Percentiles rank a stretch among this genome's conserved stretches.
Evolutionary conservation across 1,139 yeast species (phyloP).

Genomic region (Debaryomycetaceae sp.): DNA sequence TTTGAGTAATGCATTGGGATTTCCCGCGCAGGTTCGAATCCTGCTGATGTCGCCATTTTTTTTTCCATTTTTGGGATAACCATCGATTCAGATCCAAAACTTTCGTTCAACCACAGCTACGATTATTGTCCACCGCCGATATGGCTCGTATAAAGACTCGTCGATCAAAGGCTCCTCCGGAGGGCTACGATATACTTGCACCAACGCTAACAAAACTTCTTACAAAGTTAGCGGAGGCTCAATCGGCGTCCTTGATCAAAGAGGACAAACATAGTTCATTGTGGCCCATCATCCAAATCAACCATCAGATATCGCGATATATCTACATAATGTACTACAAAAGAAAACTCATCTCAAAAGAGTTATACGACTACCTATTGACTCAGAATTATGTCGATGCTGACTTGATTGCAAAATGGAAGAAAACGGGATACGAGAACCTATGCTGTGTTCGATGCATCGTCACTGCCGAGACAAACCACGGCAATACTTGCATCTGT

Average conservation of each 20-base stretch:
- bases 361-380: conserved; percentile 74
- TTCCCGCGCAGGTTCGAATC: conserved; percentile 92
- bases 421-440: conserved; percentile 83
- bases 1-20: conserved; percentile 61
- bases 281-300: conserved; percentile 70
- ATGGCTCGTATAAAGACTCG: conserved; percentile 43
- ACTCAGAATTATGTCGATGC: conserved; percentile 66
- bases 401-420: conserved; percentile 84
- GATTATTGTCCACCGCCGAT: too few species aligned
- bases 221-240: conserved; percentile 56
- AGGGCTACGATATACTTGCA: conserved; percentile 70
- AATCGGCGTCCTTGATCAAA: conserved; percentile 23
- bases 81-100: too few species aligned
- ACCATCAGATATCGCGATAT: conserved; percentile 75
- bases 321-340: conserved; percentile 71
- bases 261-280: conserved; percentile 48
- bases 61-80: conserved; percentile 16
- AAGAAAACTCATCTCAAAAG: conserved; percentile 59
- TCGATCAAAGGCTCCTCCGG: conserved; percentile 56
- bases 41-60: conserved; percentile 70
- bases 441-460: conserved; percentile 83
- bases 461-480: conserved; percentile 56
- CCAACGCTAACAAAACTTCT: conserved; percentile 65
- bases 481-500: conserved; percentile 74
- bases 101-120: too few species aligned